Base-by-base conservation (phyloP, 2,329 filamentous ascomycete species). In the Metarhizium anisopliae region DNA sequence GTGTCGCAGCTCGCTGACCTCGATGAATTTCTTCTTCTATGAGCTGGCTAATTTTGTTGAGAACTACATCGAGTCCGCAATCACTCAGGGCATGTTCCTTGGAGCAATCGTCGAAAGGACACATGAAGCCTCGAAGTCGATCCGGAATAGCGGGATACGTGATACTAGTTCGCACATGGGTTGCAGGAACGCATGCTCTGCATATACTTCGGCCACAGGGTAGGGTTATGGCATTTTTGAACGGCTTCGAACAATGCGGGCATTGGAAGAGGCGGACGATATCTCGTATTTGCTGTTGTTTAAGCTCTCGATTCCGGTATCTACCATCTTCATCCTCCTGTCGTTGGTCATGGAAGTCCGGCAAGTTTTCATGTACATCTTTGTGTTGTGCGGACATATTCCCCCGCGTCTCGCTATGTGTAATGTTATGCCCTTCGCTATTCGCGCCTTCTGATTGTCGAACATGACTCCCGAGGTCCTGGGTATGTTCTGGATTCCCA, bases 121-220 rank as follows among this genome's bases (percentile, higher is more conserved):
- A 96, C n/a, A 68, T 71, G 63, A 95, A 89, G 0, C 86, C 89
- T 62, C 83, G 77, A 45, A 83, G 74, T 43, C 90, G 81, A 47
- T 81, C 83, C 6, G 84, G 80, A 1, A 79, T 78, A 16, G 83
- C 83, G 1, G 90, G 90, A 68, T 93, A 95, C 2, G 89, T 87
- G 56, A 95, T 88, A 59, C 89, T 83, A 51, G 75, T 74, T 49
- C 90, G 81, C 16, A 77, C 68, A 63, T 86, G 81, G 2, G 84
- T 72, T 50, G 81, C 71, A 1, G 91, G 91, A 2, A 95, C 72
- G 69, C 92, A 96, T 52, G 70, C 69, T 64, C 80, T 84, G 72
- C 92, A 96, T 11, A 95, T 70, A 11, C 85, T 86, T 65, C 86
- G 83, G 32, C 91, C 90, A 67, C 92, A 96, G 5, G 91, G 90